Evolutionary conservation across 305 asterid species (phyloP).

Genomic region (Solanum hybrid): DNA sequence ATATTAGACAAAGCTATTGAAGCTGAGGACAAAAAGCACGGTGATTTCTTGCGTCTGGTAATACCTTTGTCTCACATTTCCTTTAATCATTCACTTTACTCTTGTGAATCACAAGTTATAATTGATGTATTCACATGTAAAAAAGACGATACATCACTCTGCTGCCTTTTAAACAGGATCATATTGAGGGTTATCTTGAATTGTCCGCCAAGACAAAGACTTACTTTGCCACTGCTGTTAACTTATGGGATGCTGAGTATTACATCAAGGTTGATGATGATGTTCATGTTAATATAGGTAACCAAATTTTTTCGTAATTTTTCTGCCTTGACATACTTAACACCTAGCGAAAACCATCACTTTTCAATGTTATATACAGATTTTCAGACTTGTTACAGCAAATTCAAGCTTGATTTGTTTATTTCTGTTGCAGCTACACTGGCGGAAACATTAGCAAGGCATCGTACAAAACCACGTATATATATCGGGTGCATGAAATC

Average conservation of each 20-base stretch:
- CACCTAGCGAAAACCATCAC: neutral
- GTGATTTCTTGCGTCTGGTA: conserved; percentile 16
- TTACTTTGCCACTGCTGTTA: conserved; percentile 32
- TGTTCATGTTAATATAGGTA: conserved; percentile 42
- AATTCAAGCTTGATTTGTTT: neutral
- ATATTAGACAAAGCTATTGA: conserved; percentile 16
- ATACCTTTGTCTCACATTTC: neutral
- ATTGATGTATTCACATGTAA: neutral
- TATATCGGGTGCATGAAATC: conserved; percentile 59
- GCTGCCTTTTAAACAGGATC: conserved; percentile 22
- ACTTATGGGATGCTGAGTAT: conserved; percentile 36
- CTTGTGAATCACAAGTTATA: neutral
- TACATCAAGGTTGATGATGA: conserved; percentile 44
- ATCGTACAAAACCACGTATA: conserved; percentile 35
- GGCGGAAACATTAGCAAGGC: conserved; percentile 37
- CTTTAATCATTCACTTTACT: neutral
- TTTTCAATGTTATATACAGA: neutral
- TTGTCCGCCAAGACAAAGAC: conserved; percentile 41
- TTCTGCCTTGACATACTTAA: neutral
- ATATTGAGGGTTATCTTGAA: conserved; percentile 45
- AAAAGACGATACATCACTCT: neutral
- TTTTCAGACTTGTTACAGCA: neutral
- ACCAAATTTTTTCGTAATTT: neutral
- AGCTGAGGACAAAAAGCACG: conserved; percentile 17
- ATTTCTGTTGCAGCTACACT: conserved; percentile 19